These are phyloP conservation scores for Hyphodiscus sp. DNA, from an alignment of 2,329 filamentous ascomycete species.

Conservation along the genomic window DNA sequence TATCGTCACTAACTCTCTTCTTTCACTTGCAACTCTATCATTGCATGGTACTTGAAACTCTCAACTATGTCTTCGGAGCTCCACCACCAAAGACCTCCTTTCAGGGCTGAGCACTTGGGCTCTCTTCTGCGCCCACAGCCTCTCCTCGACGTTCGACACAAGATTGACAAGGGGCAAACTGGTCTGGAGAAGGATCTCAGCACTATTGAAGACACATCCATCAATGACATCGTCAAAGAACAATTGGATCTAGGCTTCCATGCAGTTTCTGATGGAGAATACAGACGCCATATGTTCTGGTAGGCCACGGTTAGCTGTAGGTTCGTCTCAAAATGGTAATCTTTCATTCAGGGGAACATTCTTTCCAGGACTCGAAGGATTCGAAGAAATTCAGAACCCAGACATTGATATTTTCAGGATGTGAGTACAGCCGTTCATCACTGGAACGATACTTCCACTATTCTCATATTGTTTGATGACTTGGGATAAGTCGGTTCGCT, in stretches of 20 bases:
- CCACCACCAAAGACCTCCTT: conserved; percentile 18
- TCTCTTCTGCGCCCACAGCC: conserved; percentile 52
- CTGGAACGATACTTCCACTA: background rate
- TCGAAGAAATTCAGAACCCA: conserved; percentile 23
- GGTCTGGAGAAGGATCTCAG: conserved; percentile 36
- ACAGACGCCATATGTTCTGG: conserved; percentile 23
- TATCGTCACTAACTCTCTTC: too few species aligned
- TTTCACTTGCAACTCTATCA: background rate
- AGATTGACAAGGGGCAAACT: conserved; percentile 39
- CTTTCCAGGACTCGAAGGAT: conserved; percentile 25
- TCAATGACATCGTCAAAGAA: conserved; percentile 51
- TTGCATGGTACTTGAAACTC: background rate
- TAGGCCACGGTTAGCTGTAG: conserved; percentile 29
- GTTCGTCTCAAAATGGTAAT: conserved; percentile 32
- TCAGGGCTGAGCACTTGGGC: conserved; percentile 55
- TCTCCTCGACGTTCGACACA: conserved; percentile 48
- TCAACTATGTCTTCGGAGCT: conserved; percentile 12
- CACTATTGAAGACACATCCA: conserved; percentile 48
- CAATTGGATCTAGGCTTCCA: conserved; percentile 53
- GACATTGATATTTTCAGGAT: conserved; percentile 31
- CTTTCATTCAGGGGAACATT: conserved; percentile 34
- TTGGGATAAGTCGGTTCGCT: too few species aligned
- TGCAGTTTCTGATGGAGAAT: conserved; percentile 55
- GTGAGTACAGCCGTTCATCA: background rate
- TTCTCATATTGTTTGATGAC: too few species aligned